A percentile compares a stretch with the other conserved stretches of the same genome.
Evolutionary conservation across 148 eudicot genomes (phyloP).

Genomic region (Rhododendron ovatum): DNA sequence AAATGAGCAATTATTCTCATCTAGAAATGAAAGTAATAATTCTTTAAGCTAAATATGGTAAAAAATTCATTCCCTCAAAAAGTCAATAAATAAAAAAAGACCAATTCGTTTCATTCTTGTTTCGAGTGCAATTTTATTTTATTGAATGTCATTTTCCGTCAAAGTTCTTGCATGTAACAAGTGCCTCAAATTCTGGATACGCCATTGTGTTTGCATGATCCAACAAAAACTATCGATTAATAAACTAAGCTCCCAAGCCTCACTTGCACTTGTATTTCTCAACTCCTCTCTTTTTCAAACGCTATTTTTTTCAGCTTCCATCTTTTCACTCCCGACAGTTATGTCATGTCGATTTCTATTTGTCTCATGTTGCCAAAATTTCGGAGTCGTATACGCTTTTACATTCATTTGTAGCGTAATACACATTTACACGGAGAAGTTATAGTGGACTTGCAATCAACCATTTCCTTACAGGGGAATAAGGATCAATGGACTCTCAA

Average conservation of each 20-base stretch:
- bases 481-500: background rate
- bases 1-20: background rate
- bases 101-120: background rate
- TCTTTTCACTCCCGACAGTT: background rate
- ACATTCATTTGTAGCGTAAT: background rate
- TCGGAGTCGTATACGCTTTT: background rate
- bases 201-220: background rate
- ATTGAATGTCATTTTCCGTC: background rate
- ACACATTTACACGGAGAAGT: background rate
- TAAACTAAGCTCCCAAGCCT: background rate
- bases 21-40: background rate
- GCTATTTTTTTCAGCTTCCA: background rate
- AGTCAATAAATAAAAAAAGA: background rate
- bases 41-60: background rate
- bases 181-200: background rate
- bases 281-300: background rate
- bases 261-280: background rate
- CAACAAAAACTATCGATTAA: background rate
- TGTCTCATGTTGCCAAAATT: background rate
- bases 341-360: background rate
- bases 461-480: background rate
- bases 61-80: background rate
- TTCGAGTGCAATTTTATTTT: background rate
- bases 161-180: background rate
- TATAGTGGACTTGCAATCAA: background rate